Conservation (phyloP, 441 rosid species). For the Gossypium davidsonii region DNA sequence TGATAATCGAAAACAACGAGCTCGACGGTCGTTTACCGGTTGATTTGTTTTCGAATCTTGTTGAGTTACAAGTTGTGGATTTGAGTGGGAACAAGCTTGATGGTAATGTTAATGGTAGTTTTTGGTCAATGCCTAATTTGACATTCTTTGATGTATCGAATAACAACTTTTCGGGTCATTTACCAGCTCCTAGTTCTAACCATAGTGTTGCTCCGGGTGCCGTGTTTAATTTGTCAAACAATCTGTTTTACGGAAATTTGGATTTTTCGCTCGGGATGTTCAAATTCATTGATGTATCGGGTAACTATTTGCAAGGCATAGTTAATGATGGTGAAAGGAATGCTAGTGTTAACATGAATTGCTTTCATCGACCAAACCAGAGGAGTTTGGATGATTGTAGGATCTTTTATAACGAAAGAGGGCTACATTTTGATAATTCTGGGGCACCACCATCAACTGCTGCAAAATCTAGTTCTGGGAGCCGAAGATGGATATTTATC, state of each 20-base stretch:
- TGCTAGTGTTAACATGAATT: conserved; percentile 38
- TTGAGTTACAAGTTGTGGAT: conserved; percentile 40
- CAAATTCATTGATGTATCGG: conserved; percentile 38
- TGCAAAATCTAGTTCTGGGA: conserved; percentile 22
- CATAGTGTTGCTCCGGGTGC: conserved; percentile 20
- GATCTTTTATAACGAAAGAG: conserved; percentile 38
- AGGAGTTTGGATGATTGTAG: conserved; percentile 40
- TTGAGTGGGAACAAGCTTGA: conserved; percentile 46
- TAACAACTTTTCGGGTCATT: conserved; percentile 42
- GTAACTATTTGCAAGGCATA: conserved; percentile 56
- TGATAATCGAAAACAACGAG: conserved; percentile 28
- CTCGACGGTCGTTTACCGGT: conserved; percentile 42
- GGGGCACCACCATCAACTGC: conserved; percentile 21
- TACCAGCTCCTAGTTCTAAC: conserved; percentile 22
- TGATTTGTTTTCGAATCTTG: conserved; percentile 43
- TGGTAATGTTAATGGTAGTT: conserved; percentile 33
- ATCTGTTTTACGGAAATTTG: conserved; percentile 47
- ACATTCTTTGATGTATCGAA: conserved; percentile 41
- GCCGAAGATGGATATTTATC: conserved; percentile 32
- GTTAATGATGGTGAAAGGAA: conserved; percentile 20
- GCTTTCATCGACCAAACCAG: conserved; percentile 39
- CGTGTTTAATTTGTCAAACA: conserved; percentile 46
- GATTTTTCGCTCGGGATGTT: conserved; percentile 29
- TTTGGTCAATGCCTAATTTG: conserved; percentile 38
- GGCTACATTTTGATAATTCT: conserved; percentile 36